Evolutionary conservation across 805 yeast species (phyloP).

Genomic region (Metschnikowia reukaufii): DNA sequence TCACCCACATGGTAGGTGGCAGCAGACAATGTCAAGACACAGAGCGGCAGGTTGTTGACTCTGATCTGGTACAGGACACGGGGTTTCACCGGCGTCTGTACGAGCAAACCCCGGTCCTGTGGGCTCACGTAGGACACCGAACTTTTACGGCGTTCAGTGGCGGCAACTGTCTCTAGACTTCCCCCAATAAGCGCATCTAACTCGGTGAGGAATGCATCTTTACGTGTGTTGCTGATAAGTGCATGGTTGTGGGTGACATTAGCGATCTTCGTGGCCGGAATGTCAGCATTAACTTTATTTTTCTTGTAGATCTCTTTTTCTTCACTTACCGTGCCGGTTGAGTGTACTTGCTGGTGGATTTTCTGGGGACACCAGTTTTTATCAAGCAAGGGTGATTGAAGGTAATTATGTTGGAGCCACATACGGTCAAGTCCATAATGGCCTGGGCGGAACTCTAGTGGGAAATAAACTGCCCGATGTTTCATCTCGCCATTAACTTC

Average conservation of each 20-base stretch:
- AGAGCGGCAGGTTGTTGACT: slow-evolving; percentile 33
- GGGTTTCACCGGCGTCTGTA: slow-evolving; percentile 15
- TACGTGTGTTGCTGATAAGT: background rate
- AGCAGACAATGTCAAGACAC: slow-evolving; percentile 32
- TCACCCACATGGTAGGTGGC: slow-evolving; percentile 41
- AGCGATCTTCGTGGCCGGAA: too few relatives aligned
- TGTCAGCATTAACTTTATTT: too few relatives aligned
- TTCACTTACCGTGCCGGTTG: background rate
- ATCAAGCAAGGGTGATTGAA: slow-evolving; percentile 27
- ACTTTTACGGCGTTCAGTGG: slow-evolving; percentile 35
- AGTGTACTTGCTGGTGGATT: background rate
- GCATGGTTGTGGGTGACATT: too few relatives aligned
- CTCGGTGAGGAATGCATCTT: slow-evolving; percentile 26
- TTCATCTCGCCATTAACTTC: slow-evolving; percentile 15
- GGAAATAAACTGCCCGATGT: slow-evolving; percentile 35
- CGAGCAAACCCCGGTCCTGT: slow-evolving; percentile 15
- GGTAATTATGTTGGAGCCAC: slow-evolving; percentile 31
- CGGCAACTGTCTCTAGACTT: slow-evolving; percentile 34
- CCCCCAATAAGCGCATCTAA: slow-evolving; percentile 32
- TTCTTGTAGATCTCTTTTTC: background rate
- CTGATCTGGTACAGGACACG: slow-evolving; percentile 31
- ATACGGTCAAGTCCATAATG: slow-evolving; percentile 27
- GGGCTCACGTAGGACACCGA: slow-evolving; percentile 16
- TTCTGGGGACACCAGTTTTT: slow-evolving; percentile 28
- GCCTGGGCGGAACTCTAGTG: slow-evolving; percentile 29